Base-by-base conservation (phyloP, 768 basidiomycete genomes). In the Fomitopsis pulvina region DNA sequence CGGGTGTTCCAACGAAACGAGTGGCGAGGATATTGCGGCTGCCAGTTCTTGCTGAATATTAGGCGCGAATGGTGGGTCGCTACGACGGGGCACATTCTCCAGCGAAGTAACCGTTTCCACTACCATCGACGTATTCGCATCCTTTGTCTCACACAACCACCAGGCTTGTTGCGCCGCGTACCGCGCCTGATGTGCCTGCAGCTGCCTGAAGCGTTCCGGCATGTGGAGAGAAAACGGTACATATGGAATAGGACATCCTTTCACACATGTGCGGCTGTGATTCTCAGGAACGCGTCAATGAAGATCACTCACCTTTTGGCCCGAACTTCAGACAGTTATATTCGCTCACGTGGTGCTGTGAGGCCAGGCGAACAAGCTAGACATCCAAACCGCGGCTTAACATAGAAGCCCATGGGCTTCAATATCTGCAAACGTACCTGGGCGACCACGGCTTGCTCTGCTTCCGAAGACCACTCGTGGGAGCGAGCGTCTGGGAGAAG, bases 311-410 rank as follows among this genome's bases (percentile, higher is more conserved):
- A 65, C 63, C 62, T 34, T 53, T 57, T 12, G 65, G 63, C 4
- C 87, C 88, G 51, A 79, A 82, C 64, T 88, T 87, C 22, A 80
- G 63, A 47, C 77, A 74, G 57, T 77, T 85, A 63, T 90, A 88
- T 40, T 83, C 79, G 67, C 82, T 85, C 49, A 60, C 47, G 56
- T 89, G 87, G 65, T 88, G 83, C 57, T 89, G 86, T 5, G 85
- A 87, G 2, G 85, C 85, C 16, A 90, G 68, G 2, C 60, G 66
- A 1, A 74, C 71, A 42, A 85, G 75, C 73, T 81, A 21, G 34
- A 37, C 14, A 16, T 37, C 18, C 34, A 37, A 14, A 37, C 18
- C 4, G 18, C 14, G 14, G 4, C 34, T 6, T 6, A n/a, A n/a
- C n/a, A n/a, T n/a, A n/a, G n/a, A n/a, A n/a, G n/a, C n/a, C n/a